These are phyloP conservation scores for Tolypocladium guangdongense DNA, from an alignment of 2,329 filamentous ascomycete species.

Conservation along the genomic window DNA sequence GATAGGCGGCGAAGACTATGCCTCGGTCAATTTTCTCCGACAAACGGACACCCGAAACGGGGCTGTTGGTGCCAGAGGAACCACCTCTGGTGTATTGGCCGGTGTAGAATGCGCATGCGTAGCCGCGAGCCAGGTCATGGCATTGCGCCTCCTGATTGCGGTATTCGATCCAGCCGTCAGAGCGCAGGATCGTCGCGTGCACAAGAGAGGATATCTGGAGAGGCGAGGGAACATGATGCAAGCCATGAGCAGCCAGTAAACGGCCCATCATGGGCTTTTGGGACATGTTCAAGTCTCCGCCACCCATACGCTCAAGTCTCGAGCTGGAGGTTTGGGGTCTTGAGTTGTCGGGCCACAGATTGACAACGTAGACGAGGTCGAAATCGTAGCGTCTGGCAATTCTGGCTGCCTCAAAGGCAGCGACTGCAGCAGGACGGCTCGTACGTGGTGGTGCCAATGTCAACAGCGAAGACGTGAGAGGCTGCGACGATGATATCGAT, in stretches of 20 bases:
- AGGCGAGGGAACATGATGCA: conserved; percentile 38
- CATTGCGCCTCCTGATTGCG: conserved; percentile 28
- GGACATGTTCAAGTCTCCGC: conserved; percentile 4
- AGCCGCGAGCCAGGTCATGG: conserved; percentile 39
- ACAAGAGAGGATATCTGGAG: conserved; percentile 39
- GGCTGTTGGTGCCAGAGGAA: conserved; percentile 13
- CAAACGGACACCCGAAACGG: conserved; percentile 12
- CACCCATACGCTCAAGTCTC: conserved; percentile 2
- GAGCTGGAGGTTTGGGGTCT: conserved; percentile 3
- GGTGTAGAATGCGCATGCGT: conserved; percentile 41
- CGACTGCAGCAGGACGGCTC: conserved; percentile 32
- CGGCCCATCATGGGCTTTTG: conserved; percentile 31
- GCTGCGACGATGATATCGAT: conserved; percentile 12
- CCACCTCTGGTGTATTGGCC: conserved; percentile 21
- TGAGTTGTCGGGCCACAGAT: conserved; percentile 37
- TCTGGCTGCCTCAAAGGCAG: conserved; percentile 42
- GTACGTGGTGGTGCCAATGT: conserved; percentile 33
- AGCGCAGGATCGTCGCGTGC: conserved; percentile 38
- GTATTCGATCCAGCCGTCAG: conserved; percentile 42
- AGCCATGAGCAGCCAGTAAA: conserved; percentile 43
- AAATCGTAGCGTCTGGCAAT: conserved; percentile 47
- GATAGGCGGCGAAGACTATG: conserved; percentile 46
- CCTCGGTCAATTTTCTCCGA: conserved; percentile 31
- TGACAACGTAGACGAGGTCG: conserved; percentile 47
- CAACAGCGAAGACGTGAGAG: conserved; percentile 23